Base-by-base conservation (phyloP, 176 grass and related monocot genomes). In the Oropetium thomaeum region DNA sequence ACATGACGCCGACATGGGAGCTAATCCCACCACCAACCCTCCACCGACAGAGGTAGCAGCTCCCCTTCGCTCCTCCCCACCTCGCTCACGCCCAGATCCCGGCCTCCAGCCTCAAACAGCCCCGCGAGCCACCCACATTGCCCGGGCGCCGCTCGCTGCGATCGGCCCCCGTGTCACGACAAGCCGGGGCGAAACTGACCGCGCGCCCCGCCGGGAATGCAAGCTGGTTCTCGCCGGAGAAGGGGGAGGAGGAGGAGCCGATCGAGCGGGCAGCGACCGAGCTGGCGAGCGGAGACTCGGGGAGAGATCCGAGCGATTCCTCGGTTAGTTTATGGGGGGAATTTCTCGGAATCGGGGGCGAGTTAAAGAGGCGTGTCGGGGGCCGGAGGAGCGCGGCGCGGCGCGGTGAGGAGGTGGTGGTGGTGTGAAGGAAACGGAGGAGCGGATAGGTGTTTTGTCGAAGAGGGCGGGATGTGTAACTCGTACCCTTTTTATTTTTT, bases 11-110 rank as follows among this genome's bases (percentile, higher is more conserved):
- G 10, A 12, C 62, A 42, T 33, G 59, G 60, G 48, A n/a, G 44
- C 59, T 41, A 12, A 43, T 5, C 5, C 58, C 73, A 23, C 79
- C 78, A 67, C 55, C 37, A 53, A 60, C 53, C 33, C 19, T 63
- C 52, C 62, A 69, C 81, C 81, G 71, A 76, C 71, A 76, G 71
- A 67, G n/a, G n/a, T n/a, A n/a, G n/a, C n/a, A n/a, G 38, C 27
- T 66, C 25, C 27, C 43, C 15, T 29, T 20, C 8, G 1, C 9
- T 11, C 34, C 9, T 11, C 34, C 29, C 29, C 52, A 58, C 52
- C 62, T 10, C 47, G 32, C 20, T 16, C 54, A 35, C 41, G 12
- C 62, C 20, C 73, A 84, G 81, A 77, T 76, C 73, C 63, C 79
- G 41, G 30, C 41, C 53, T 5, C 17, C 12, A 64, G 52, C 53